phyloP scores from a whole-genome alignment of 2,329 filamentous ascomycete genomes.

The Nannizzia gypsea region DNA sequence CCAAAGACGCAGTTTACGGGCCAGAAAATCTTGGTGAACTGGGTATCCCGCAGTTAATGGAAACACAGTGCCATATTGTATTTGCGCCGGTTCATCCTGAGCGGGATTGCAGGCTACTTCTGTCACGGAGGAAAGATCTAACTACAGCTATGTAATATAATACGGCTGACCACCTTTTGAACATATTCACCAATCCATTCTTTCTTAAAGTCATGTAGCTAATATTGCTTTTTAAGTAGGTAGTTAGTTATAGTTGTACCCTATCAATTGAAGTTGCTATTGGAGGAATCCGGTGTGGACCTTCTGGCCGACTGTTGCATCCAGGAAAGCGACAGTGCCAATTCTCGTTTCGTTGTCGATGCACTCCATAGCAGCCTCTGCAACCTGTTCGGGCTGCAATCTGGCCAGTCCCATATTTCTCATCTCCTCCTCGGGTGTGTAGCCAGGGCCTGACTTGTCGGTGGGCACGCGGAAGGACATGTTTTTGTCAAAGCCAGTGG shows the following conservation, averaged over 20 bases:
- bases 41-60: background rate
- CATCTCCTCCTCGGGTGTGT: constrained; percentile 6
- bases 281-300: background rate
- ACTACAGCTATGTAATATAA: background rate
- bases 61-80: constrained; percentile 1
- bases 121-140: background rate
- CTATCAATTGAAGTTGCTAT: background rate
- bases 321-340: constrained; percentile 1
- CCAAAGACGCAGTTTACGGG: background rate
- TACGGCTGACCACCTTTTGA: background rate
- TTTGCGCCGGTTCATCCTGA: constrained; percentile 4
- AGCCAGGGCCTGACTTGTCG: background rate
- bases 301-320: background rate
- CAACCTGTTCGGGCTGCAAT: constrained; percentile 3
- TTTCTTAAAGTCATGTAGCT: too few relatives aligned
- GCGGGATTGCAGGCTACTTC: constrained; percentile 4
- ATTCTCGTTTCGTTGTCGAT: constrained; percentile 1
- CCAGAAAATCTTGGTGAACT: background rate
- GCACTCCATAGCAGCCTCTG: background rate
- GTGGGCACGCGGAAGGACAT: constrained; percentile 1
- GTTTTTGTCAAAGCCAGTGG: constrained; percentile 3
- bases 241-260: background rate
- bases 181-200: background rate
- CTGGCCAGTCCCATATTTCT: constrained; percentile 1
- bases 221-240: background rate